These are phyloP conservation scores for Moesziomyces globuligerus DNA, from an alignment of 1,284 basidiomycete species.

Conservation along the genomic window DNA sequence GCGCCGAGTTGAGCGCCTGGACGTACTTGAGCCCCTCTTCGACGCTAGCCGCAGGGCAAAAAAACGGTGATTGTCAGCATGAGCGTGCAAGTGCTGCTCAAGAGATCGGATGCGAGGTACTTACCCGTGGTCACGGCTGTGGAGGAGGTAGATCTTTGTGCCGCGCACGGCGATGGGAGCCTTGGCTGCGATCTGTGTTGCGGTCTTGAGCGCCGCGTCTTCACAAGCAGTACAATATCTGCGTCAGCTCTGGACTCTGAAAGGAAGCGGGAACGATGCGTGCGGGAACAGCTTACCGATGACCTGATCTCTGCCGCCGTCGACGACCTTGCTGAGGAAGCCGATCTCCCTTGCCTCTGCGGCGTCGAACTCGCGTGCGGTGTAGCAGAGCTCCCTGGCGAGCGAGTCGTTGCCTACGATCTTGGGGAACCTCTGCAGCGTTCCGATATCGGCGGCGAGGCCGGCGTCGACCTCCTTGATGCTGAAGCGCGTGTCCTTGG, in stretches of 20 bases:
- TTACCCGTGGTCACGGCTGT: slow-evolving; percentile 77
- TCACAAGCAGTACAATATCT: neutral
- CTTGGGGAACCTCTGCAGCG: slow-evolving; percentile 85
- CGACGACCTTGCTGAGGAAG: slow-evolving; percentile 79
- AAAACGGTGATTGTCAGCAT: neutral
- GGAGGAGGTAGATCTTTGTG: slow-evolving; percentile 80
- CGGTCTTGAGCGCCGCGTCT: slow-evolving; percentile 76
- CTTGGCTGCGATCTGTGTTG: slow-evolving; percentile 77
- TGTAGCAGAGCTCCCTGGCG: slow-evolving; percentile 82
- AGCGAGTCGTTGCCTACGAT: slow-evolving; percentile 81
- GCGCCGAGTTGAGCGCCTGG: slow-evolving; percentile 78
- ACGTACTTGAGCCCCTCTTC: slow-evolving; percentile 82
- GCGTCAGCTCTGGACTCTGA: too few relatives aligned
- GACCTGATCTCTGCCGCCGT: slow-evolving; percentile 74
- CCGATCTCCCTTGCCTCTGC: slow-evolving; percentile 79
- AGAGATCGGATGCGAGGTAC: too few relatives aligned
- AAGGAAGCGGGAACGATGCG: neutral
- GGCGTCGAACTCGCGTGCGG: slow-evolving; percentile 78
- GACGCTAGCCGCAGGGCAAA: slow-evolving; percentile 70
- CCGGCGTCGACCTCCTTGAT: slow-evolving; percentile 93
- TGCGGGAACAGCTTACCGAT: slow-evolving; percentile 52
- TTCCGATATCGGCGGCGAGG: slow-evolving; percentile 88
- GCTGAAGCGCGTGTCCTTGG: slow-evolving; percentile 75
- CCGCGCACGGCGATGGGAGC: slow-evolving; percentile 82
- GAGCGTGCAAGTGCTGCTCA: too few relatives aligned